A percentile compares a stretch with the other conserved stretches of the same genome.
These are phyloP conservation scores for Xylariaceae sp. DNA, from an alignment of 2,329 filamentous ascomycete genomes.

Conservation along the genomic window DNA sequence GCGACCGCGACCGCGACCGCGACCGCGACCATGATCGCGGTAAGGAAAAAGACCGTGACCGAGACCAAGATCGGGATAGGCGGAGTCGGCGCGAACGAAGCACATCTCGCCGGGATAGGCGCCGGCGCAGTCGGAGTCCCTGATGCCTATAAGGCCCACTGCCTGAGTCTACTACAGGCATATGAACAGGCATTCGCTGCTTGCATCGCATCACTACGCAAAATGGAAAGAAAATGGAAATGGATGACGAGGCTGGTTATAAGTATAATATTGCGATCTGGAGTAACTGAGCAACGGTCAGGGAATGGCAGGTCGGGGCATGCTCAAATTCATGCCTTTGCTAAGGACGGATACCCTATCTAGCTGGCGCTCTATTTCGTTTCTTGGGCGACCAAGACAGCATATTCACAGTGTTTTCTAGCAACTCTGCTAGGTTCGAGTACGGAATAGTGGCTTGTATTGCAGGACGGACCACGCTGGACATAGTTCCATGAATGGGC, in stretches of 20 bases:
- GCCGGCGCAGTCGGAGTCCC: slow-evolving; percentile 17
- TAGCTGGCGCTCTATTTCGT: not conserved
- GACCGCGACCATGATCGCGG: slow-evolving; percentile 33
- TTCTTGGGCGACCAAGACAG: not conserved
- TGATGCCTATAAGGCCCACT: not conserved
- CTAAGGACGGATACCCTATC: not conserved
- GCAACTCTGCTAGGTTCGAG: not conserved
- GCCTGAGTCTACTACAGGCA: not conserved
- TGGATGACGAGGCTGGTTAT: not conserved
- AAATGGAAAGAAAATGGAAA: not conserved
- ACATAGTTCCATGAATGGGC: not conserved
- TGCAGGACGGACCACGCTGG: not conserved
- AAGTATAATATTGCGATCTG: not conserved
- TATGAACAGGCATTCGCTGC: not conserved
- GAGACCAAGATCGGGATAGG: slow-evolving; percentile 15
- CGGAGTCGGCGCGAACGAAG: slow-evolving; percentile 23
- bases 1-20: slow-evolving; percentile 33
- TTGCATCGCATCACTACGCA: slow-evolving; percentile 1
- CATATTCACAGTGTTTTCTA: no score
- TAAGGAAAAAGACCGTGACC: slow-evolving; percentile 21
- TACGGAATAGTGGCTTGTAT: not conserved
- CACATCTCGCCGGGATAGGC: slow-evolving; percentile 16
- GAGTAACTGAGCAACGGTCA: not conserved
- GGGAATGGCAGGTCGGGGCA: not conserved
- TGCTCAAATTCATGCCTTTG: not conserved